Evolutionary conservation across 192 early-diverging fungal species (phyloP).

Genomic region (Spizellomyces punctatus): DNA sequence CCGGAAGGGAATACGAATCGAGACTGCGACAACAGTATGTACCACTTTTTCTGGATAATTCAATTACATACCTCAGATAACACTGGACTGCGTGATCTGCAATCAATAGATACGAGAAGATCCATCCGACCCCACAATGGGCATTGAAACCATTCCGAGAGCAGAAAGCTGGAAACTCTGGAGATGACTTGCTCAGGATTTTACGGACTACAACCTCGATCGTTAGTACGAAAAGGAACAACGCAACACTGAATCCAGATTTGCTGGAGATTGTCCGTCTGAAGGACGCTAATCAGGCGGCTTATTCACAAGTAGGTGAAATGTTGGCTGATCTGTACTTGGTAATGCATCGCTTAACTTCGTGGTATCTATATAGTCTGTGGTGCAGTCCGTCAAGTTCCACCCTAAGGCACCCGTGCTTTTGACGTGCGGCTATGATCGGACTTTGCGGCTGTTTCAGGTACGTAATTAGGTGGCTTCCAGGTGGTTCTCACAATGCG

Average conservation of each 20-base stretch:
- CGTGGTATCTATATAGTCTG: slow-evolving; percentile 42
- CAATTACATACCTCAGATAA: not conserved
- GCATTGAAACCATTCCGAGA: slow-evolving; percentile 46
- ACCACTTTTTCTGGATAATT: not conserved
- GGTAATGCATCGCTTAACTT: not conserved
- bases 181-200: slow-evolving; percentile 25
- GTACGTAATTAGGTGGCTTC: slow-evolving; percentile 14
- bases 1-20: slow-evolving; percentile 79
- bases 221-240: slow-evolving; percentile 25
- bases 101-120: slow-evolving; percentile 66
- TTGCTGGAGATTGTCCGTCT: slow-evolving; percentile 65
- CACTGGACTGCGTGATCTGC: not conserved
- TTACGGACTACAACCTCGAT: slow-evolving; percentile 35
- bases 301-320: slow-evolving; percentile 58
- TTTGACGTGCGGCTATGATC: slow-evolving; percentile 86
- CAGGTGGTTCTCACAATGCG: too few species aligned
- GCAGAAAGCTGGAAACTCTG: slow-evolving; percentile 4
- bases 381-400: slow-evolving; percentile 74
- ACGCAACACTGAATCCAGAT: slow-evolving; percentile 50
- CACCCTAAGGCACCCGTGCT: slow-evolving; percentile 89
- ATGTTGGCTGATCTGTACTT: not conserved
- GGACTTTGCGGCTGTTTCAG: slow-evolving; percentile 86
- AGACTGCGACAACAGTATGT: slow-evolving; percentile 80
- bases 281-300: slow-evolving; percentile 77
- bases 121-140: slow-evolving; percentile 88